Percentiles rank a stretch among this genome's conserved stretches.
These are phyloP conservation scores for Sistotremastrum suecicum DNA, from an alignment of 768 basidiomycete genomes.

Conservation along the genomic window DNA sequence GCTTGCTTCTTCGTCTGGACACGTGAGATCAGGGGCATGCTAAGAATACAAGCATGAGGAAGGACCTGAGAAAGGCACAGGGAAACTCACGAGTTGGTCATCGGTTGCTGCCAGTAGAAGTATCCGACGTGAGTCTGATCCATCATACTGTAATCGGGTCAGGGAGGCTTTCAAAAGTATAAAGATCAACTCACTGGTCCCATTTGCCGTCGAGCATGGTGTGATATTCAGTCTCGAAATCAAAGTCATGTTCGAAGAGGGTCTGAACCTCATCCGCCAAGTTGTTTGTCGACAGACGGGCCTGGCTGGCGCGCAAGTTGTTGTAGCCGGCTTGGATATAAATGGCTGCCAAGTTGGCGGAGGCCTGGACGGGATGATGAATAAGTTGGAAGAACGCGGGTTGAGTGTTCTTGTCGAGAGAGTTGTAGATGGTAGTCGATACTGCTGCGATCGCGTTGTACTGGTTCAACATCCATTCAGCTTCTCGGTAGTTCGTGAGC, in stretches of 20 bases:
- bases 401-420: slow-evolving; percentile 29
- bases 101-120: slow-evolving; percentile 62
- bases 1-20: slow-evolving; percentile 43
- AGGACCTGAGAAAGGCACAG: background rate
- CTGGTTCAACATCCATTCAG: slow-evolving; percentile 36
- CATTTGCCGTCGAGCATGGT: slow-evolving; percentile 49
- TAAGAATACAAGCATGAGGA: slow-evolving; percentile 10
- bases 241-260: slow-evolving; percentile 47
- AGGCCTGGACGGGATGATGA: slow-evolving; percentile 48
- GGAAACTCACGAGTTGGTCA: slow-evolving; percentile 37
- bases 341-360: slow-evolving; percentile 42
- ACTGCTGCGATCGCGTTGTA: slow-evolving; percentile 35
- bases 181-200: slow-evolving; percentile 32
- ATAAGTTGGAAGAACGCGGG: slow-evolving; percentile 63
- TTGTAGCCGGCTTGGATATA: slow-evolving; percentile 45
- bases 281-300: slow-evolving; percentile 43
- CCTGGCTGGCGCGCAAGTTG: slow-evolving; percentile 50
- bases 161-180: slow-evolving; percentile 7
- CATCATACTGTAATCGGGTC: slow-evolving; percentile 39
- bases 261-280: slow-evolving; percentile 39
- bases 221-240: slow-evolving; percentile 49
- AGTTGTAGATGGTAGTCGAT: slow-evolving; percentile 41
- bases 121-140: slow-evolving; percentile 57
- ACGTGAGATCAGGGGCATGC: slow-evolving; percentile 37
- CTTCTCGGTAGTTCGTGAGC: slow-evolving; percentile 53